phyloP scores from a whole-genome alignment of 2,329 filamentous ascomycete species.

The Pseudocercospora ulei region DNA sequence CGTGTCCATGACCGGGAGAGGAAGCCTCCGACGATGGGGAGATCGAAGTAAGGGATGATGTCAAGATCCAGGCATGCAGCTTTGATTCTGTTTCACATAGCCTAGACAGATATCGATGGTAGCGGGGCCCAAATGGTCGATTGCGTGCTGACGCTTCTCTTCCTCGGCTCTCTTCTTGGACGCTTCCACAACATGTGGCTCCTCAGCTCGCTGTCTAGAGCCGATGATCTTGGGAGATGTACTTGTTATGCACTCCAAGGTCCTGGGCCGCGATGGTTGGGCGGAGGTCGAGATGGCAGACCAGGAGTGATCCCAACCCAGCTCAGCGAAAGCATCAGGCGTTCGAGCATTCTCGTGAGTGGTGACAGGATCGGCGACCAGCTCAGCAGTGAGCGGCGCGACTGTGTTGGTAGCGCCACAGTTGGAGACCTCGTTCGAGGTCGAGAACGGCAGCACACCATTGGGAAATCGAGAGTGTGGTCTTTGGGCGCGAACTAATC shows the following conservation, averaged over 20 bases:
- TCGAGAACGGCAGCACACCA: neutral
- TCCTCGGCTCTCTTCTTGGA: conserved; percentile 12
- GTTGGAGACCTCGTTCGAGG: conserved; percentile 1
- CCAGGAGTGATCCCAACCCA: no score
- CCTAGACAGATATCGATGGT: conserved; percentile 36
- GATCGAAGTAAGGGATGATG: conserved; percentile 3
- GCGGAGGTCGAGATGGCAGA: conserved; percentile 17
- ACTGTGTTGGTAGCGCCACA: neutral
- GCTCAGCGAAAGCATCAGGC: conserved; percentile 7
- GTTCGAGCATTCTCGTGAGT: conserved; percentile 4
- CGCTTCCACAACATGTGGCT: conserved; percentile 8
- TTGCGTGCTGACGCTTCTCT: conserved; percentile 13
- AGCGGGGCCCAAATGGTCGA: conserved; percentile 16
- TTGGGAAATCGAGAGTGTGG: conserved; percentile 18
- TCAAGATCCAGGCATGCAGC: neutral
- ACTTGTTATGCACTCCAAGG: conserved; percentile 17
- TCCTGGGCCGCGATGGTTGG: conserved; percentile 7
- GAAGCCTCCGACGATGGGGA: conserved; percentile 5
- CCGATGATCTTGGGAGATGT: no score
- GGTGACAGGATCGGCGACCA: neutral
- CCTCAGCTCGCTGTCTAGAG: conserved; percentile 1
- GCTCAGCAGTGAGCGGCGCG: neutral
- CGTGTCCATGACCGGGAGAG: conserved; percentile 3
- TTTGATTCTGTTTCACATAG: conserved; percentile 35
- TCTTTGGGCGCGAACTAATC: conserved; percentile 16